These are phyloP conservation scores for Prunus fruticosa DNA, from an alignment of 306 rosid genomes.

Conservation along the genomic window DNA sequence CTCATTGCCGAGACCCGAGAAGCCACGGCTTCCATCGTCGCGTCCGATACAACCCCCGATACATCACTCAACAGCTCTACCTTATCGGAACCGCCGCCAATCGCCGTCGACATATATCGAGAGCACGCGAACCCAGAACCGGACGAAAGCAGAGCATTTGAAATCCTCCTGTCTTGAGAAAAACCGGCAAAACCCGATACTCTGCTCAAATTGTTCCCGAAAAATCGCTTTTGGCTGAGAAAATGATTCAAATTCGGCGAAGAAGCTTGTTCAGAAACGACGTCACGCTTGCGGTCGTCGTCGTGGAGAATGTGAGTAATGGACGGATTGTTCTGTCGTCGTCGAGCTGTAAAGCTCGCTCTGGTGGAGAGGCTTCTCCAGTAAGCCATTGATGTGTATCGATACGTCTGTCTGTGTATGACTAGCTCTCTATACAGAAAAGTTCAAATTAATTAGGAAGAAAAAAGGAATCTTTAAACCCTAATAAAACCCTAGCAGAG, in stretches of 20 bases:
- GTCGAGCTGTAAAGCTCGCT: slow-evolving; percentile 51
- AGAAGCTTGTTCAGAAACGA: slow-evolving; percentile 32
- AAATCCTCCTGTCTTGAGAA: slow-evolving; percentile 26
- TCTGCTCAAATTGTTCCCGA: slow-evolving; percentile 38
- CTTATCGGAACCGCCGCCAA: slow-evolving; percentile 49
- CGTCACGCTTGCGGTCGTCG: slow-evolving; percentile 33
- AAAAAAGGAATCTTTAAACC: slow-evolving; percentile 12
- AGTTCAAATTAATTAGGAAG: neutral
- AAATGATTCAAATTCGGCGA: slow-evolving; percentile 29
- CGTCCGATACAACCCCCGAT: slow-evolving; percentile 51
- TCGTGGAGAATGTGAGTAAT: slow-evolving; percentile 44
- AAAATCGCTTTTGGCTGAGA: slow-evolving; percentile 46
- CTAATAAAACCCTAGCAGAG: slow-evolving; percentile 12
- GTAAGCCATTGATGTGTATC: slow-evolving; percentile 58
- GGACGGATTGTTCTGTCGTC: slow-evolving; percentile 56
- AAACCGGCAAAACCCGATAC: slow-evolving; percentile 30
- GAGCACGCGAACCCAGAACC: slow-evolving; percentile 45
- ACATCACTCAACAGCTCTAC: slow-evolving; percentile 53
- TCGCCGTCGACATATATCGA: slow-evolving; percentile 70
- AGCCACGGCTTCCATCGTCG: slow-evolving; percentile 45
- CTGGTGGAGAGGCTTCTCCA: slow-evolving; percentile 64
- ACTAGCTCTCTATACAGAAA: neutral
- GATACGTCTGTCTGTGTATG: neutral
- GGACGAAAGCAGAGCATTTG: slow-evolving; percentile 29
- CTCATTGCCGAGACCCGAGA: slow-evolving; percentile 48